Percentiles rank a stretch among this genome's conserved stretches.
Evolutionary conservation across 2,329 filamentous ascomycete genomes (phyloP).

Genomic region (Geoglossum cookeanum): DNA sequence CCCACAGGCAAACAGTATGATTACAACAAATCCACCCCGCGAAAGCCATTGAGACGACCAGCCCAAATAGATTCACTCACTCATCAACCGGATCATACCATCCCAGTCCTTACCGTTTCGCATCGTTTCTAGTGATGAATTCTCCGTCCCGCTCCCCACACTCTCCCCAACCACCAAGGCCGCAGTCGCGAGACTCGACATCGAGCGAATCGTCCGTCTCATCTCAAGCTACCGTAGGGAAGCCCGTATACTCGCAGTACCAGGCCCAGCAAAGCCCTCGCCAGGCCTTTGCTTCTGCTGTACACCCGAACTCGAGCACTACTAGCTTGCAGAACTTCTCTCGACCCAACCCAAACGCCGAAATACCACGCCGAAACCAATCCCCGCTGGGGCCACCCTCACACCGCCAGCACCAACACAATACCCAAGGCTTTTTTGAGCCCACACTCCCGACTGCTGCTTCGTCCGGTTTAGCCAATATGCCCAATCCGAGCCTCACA

Average conservation of each 20-base stretch:
- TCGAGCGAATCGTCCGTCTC: conserved; percentile 5
- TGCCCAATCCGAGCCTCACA: conserved; percentile 30
- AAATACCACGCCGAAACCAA: neutral
- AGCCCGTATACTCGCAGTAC: neutral
- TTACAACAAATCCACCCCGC: too few species aligned
- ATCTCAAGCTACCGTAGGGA: conserved; percentile 1
- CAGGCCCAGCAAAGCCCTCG: neutral
- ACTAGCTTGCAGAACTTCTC: conserved; percentile 4
- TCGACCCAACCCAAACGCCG: conserved; percentile 1
- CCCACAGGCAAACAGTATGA: neutral
- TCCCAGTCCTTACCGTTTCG: neutral
- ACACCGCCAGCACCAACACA: conserved; percentile 12
- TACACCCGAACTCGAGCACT: neutral
- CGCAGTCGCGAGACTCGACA: conserved; percentile 1
- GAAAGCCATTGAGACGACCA: too few species aligned
- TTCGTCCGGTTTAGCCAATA: conserved; percentile 26
- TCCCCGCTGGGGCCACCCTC: neutral
- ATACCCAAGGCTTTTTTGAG: conserved; percentile 60
- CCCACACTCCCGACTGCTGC: conserved; percentile 46
- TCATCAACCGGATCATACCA: neutral
- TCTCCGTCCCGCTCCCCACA: neutral
- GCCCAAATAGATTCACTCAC: neutral
- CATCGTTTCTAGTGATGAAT: neutral
- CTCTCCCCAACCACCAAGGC: neutral
- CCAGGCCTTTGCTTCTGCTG: neutral